phyloP scores from a whole-genome alignment of 2,329 filamentous ascomycete genomes.

The Fusarium chuoi region DNA sequence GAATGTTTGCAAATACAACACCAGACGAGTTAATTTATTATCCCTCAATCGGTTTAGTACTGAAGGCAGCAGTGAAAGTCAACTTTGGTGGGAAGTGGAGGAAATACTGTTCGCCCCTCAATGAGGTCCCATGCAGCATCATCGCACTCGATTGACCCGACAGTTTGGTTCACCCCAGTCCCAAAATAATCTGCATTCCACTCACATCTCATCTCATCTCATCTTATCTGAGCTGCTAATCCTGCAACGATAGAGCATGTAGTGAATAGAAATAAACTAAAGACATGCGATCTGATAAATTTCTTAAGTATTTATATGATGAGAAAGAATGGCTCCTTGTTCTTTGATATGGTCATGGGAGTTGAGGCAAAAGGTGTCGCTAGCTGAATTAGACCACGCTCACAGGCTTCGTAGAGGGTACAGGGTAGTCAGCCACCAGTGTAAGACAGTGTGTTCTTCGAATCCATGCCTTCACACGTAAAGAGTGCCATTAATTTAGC shows the following conservation, averaged over 20 bases:
- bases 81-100: not conserved
- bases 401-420: fast-evolving
- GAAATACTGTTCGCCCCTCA: not conserved
- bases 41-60: fast-evolving
- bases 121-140: not conserved
- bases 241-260: fast-evolving
- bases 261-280: not conserved
- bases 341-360: not conserved
- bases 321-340: not conserved
- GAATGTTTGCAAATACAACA: not conserved
- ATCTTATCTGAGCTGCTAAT: not conserved
- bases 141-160: not conserved
- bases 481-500: not conserved
- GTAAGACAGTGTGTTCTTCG: not conserved
- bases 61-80: not conserved
- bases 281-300: not conserved
- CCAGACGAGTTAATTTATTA: fast-evolving
- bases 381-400: not conserved
- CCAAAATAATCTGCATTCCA: not conserved
- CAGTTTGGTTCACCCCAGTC: not conserved
- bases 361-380: not conserved
- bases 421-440: not conserved
- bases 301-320: not conserved
- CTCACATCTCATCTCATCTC: not conserved
- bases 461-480: not conserved